Conservation (phyloP, 805 yeast genomes). For the Cyberlindnera suaveolens region DNA sequence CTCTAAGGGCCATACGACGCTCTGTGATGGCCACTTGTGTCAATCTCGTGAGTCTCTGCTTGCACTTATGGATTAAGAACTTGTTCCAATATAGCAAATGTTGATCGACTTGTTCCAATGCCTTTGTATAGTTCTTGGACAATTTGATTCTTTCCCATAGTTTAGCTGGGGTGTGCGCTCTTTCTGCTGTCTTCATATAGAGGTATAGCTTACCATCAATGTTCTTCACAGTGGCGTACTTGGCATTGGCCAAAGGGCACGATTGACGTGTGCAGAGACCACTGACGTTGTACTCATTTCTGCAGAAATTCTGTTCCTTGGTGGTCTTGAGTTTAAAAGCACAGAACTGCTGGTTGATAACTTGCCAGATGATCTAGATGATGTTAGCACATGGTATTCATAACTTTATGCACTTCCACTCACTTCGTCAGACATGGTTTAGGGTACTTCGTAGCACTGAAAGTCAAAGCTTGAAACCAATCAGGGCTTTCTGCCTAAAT, state of each 20-base stretch:
- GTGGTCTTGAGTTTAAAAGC: constrained; percentile 88
- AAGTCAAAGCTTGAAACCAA: too few relatives aligned
- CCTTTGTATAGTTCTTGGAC: constrained; percentile 83
- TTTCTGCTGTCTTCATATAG: constrained; percentile 96
- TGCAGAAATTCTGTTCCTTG: constrained; percentile 85
- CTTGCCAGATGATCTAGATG: constrained; percentile 85
- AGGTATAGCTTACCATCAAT: constrained; percentile 74
- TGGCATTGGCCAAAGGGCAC: constrained; percentile 93
- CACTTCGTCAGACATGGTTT: constrained; percentile 22
- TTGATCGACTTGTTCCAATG: constrained; percentile 82
- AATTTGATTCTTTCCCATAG: constrained; percentile 93
- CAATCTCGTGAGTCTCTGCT: constrained; percentile 89
- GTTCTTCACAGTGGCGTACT: constrained; percentile 81
- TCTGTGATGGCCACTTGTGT: constrained; percentile 95
- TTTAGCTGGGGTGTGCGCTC: constrained; percentile 92
- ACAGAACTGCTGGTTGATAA: constrained; percentile 91
- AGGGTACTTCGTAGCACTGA: not conserved
- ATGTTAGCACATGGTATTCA: not conserved
- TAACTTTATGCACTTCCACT: not conserved
- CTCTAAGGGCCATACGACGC: constrained; percentile 84
- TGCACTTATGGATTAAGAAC: constrained; percentile 85
- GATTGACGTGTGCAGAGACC: constrained; percentile 92
- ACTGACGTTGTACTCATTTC: constrained; percentile 92
- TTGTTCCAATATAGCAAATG: constrained; percentile 91
- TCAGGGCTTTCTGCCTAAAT: too few relatives aligned